Base-by-base conservation (phyloP, 371 early-diverging fungal genomes). In the Encephalitozoon intestinalis region DNA sequence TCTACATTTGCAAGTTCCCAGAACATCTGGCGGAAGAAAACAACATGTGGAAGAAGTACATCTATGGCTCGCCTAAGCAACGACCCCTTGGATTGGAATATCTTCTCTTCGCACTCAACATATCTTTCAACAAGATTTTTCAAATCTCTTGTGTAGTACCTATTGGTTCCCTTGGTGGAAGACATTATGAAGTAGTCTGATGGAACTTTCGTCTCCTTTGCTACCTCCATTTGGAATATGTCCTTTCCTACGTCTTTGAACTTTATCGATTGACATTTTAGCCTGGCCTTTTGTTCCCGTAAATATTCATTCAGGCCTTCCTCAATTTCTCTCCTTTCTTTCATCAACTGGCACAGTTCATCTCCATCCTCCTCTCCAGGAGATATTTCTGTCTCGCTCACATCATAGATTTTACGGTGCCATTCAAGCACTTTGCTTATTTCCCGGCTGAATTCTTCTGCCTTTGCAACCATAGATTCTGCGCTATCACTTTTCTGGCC, bases 201-300 rank as follows among this genome's bases (percentile, higher is more conserved):
- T 0, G 95, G 95, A 8, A 92, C 91, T 25, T 88, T 86, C 44
- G 90, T 84, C 26, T 63, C 41, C 44, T 82, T 87, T 0, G 95
- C 91, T 1, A 92, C 87, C 80, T 98, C 96, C 12, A 97, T 81
- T 84, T 92, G 93, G 83, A 91, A 93, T 7, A 91, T 87, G 78
- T 96, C 97, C 81, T 96, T 96, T 26, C 94, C 94, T 58, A 94
- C 80, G 85, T 94, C 89, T 77, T 89, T 90, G 86, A 90, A 97
- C 2, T 30, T 52, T 31, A 80, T 37, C 2, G 23, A 12, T 31
- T 31, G 28, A 37, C 26, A 26, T 40, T 43, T 52, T 51, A 69
- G 37, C 30, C 11, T 43, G 2, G 0, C 28, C 43, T 71, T 67
- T 58, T 78, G 69, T n/a, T 52, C 63, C 34, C 67, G 40, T 53